Evolutionary conservation across 164 flowering plant species (phyloP).

Genomic region (Saururus chinensis): DNA sequence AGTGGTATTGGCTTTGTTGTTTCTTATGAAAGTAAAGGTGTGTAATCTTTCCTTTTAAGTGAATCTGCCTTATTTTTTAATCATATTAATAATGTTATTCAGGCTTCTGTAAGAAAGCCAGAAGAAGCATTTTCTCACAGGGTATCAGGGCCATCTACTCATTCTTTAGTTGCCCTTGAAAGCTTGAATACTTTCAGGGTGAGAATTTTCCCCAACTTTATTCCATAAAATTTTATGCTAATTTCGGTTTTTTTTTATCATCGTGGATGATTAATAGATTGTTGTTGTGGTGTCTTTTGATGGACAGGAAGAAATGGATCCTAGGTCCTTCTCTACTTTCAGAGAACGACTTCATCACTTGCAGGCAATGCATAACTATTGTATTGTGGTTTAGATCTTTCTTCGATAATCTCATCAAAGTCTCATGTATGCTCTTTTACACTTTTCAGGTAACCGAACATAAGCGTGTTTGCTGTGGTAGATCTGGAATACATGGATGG

Average conservation of each 20-base stretch:
- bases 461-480: conserved; percentile 79
- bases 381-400: background rate
- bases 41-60: too few species aligned
- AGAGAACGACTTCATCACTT: conserved; percentile 69
- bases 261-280: background rate
- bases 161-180: conserved; percentile 43
- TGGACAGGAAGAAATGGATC: conserved; percentile 52
- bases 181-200: conserved; percentile 50
- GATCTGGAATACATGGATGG: conserved; percentile 98
- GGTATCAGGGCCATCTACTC: conserved; percentile 48
- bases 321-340: conserved; percentile 58
- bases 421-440: conserved; percentile 2
- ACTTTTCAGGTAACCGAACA: conserved; percentile 64
- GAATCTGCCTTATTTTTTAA: background rate
- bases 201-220: conserved; percentile 15
- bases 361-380: conserved; percentile 42
- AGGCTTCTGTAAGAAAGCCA: conserved; percentile 19
- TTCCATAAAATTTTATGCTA: background rate
- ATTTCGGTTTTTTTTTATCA: background rate
- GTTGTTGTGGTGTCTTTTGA: conserved; percentile 3
- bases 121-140: conserved; percentile 60
- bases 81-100: background rate
- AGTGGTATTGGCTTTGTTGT: background rate
- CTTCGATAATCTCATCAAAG: conserved; percentile 3
- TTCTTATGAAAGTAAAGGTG: background rate